Conservation (phyloP, 306 rosid genomes). For the Ochetophila trinervis region DNA sequence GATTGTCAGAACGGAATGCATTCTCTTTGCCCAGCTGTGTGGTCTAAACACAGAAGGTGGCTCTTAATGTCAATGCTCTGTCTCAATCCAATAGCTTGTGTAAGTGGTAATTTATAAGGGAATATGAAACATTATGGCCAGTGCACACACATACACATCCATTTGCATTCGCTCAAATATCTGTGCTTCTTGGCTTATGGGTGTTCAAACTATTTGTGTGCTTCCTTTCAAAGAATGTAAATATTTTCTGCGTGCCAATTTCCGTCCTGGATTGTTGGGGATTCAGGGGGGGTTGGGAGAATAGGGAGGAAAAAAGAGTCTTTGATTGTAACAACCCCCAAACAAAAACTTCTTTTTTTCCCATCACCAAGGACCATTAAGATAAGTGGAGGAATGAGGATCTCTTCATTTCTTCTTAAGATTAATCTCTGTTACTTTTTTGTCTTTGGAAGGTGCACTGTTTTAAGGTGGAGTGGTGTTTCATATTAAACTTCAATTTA, state of each 20-base stretch:
- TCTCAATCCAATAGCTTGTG: conserved; percentile 89
- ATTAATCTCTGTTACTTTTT: neutral
- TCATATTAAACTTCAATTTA: neutral
- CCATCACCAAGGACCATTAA: too few relatives aligned
- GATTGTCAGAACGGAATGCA: conserved; percentile 84
- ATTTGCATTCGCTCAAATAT: neutral
- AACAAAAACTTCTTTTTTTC: too few relatives aligned
- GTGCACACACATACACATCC: neutral
- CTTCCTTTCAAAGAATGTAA: neutral
- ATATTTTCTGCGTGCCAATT: too few relatives aligned
- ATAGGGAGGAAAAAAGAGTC: too few relatives aligned
- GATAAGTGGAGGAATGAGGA: too few relatives aligned
- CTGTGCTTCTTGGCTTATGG: neutral
- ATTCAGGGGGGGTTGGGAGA: too few relatives aligned
- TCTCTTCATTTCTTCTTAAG: too few relatives aligned
- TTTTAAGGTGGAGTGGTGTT: neutral
- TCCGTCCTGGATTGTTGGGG: too few relatives aligned
- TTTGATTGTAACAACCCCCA: too few relatives aligned
- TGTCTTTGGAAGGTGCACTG: neutral
- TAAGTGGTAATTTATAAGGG: conserved; percentile 43
- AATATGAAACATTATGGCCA: neutral
- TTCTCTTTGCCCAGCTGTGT: conserved; percentile 97
- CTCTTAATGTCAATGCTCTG: conserved; percentile 93
- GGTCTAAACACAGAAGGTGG: conserved; percentile 99
- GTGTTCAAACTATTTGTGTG: neutral